Evolutionary conservation across 306 rosid genomes (phyloP).

Genomic region (Pterocarpus macrocarpus): DNA sequence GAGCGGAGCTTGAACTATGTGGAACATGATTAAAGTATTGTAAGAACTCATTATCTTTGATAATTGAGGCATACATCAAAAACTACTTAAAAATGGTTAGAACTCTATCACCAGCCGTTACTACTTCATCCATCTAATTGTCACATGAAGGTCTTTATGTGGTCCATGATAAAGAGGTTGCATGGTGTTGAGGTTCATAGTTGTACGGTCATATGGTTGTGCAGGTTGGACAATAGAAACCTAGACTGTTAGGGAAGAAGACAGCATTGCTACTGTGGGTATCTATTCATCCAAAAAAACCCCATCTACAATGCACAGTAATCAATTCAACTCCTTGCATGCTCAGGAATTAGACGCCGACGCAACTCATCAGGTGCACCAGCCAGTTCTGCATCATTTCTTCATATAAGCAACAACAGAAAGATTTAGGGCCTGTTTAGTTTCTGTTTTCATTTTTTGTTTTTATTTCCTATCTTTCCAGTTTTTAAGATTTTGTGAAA

Average conservation of each 20-base stretch:
- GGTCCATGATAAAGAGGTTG: constrained; percentile 35
- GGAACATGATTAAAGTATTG: constrained; percentile 51
- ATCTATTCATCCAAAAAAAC: constrained; percentile 61
- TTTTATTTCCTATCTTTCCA: too few relatives aligned
- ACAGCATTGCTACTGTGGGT: constrained; percentile 48
- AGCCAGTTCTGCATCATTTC: constrained; percentile 72
- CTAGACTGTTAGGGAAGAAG: constrained; percentile 42
- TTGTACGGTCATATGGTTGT: constrained; percentile 42
- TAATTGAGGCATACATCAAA: constrained; percentile 49
- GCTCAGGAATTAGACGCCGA: constrained; percentile 88
- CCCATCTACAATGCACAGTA: constrained; percentile 45
- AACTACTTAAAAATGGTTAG: constrained; percentile 45
- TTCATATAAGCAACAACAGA: constrained; percentile 38
- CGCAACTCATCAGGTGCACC: constrained; percentile 82
- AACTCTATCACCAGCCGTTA: constrained; percentile 52
- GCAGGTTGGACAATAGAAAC: constrained; percentile 48
- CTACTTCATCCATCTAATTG: constrained; percentile 52
- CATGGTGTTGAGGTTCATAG: constrained; percentile 45
- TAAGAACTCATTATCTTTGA: constrained; percentile 52
- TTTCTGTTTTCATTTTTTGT: too few relatives aligned
- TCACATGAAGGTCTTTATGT: constrained; percentile 44
- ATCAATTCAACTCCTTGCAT: constrained; percentile 58
- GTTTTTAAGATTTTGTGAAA: too few relatives aligned
- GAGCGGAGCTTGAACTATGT: constrained; percentile 44
- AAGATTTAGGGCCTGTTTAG: neutral